Evolutionary conservation across 805 yeast species (phyloP).

Genomic region (Spathaspora girioi): DNA sequence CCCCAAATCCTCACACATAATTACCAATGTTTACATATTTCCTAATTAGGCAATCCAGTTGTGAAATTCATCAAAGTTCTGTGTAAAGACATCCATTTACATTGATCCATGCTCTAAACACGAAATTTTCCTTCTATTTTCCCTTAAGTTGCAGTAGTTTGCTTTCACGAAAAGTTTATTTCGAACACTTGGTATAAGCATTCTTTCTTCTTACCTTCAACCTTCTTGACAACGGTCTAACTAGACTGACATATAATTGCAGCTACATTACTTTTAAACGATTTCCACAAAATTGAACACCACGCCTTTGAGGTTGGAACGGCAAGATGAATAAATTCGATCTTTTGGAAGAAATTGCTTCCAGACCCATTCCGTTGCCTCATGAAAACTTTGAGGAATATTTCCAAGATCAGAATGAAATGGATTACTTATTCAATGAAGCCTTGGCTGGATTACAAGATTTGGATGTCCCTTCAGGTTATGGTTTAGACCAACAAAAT

Average conservation of each 20-base stretch:
- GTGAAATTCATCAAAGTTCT: not conserved
- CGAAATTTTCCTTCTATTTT: not conserved
- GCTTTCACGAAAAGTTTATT: not conserved
- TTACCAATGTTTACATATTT: conserved; percentile 20
- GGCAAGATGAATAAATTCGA: conserved; percentile 19
- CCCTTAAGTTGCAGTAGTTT: not conserved
- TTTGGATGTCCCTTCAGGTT: conserved; percentile 57
- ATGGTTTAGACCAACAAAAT: conserved; percentile 9
- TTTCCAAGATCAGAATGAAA: conserved; percentile 39
- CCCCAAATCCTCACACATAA: not conserved
- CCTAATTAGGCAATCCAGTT: conserved; percentile 17
- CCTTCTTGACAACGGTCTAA: not conserved
- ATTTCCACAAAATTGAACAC: not conserved
- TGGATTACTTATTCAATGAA: conserved; percentile 55
- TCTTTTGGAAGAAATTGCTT: conserved; percentile 29
- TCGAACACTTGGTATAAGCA: not conserved
- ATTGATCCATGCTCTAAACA: not conserved
- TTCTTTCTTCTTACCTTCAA: not conserved
- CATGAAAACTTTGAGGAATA: conserved; percentile 53
- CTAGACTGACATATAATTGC: not conserved
- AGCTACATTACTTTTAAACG: not conserved
- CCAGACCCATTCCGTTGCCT: conserved; percentile 44
- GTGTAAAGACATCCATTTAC: not conserved
- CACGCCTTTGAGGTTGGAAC: not conserved
- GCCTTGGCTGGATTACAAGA: conserved; percentile 56